A percentile compares a stretch with the other conserved stretches of the same genome.
These are phyloP conservation scores for Bromus sterilis DNA, from an alignment of 176 grass and related monocot species.

Conservation along the genomic window DNA sequence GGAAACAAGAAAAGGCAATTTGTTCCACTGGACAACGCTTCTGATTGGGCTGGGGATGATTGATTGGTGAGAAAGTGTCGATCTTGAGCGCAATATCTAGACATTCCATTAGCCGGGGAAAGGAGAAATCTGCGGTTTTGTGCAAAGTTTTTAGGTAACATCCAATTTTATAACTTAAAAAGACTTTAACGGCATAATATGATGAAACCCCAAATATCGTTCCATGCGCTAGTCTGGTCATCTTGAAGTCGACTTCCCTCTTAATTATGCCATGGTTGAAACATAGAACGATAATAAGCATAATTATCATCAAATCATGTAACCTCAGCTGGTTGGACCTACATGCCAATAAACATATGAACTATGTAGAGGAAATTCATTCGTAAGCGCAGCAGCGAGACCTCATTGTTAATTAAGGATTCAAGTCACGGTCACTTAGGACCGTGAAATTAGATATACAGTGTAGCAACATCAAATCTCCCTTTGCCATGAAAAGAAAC, in stretches of 20 bases:
- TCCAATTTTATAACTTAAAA: background rate
- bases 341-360: background rate
- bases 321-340: background rate
- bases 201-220: no score
- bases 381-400: background rate
- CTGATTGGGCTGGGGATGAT: conserved; percentile 8
- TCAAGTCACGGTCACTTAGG: background rate
- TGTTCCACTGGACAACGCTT: background rate
- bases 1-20: background rate
- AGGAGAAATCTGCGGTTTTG: conserved; percentile 7
- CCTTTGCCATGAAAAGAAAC: background rate
- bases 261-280: background rate
- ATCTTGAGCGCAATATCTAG: background rate
- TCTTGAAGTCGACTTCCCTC: background rate
- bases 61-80: conserved; percentile 23
- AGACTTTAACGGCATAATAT: background rate
- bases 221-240: background rate
- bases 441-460: background rate
- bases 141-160: background rate
- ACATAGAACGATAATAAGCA: background rate
- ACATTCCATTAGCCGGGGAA: background rate
- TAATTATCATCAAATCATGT: background rate
- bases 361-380: background rate
- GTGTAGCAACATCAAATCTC: background rate
- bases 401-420: background rate